Percentiles rank a stretch among this genome's conserved stretches.
Evolutionary conservation across 306 rosid species (phyloP).

Genomic region (Citrullus mucosospermus): DNA sequence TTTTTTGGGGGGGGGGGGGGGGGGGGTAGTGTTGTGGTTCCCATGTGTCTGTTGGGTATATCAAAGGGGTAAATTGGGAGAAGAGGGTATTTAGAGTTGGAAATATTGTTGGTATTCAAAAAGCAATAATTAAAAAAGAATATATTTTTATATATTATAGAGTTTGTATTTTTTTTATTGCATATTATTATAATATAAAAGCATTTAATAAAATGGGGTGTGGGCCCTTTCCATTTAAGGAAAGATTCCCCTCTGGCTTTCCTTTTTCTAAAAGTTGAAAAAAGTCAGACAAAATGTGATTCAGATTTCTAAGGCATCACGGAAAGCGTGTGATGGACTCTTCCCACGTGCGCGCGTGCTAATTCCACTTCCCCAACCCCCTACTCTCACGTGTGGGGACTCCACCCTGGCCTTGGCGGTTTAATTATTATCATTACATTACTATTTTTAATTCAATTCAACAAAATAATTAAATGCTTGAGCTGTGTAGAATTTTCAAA

Average conservation of each 20-base stretch:
- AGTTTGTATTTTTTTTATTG: background rate
- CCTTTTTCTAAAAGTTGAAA: background rate
- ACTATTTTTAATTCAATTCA: too few species aligned
- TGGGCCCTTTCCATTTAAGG: constrained; percentile 10
- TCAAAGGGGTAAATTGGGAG: background rate
- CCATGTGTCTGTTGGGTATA: background rate
- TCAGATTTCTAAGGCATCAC: constrained; percentile 1
- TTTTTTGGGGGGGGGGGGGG: background rate
- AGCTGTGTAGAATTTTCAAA: too few species aligned
- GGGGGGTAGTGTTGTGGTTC: background rate
- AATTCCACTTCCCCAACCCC: background rate
- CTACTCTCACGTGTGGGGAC: background rate
- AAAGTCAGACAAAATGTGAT: background rate
- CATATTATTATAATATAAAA: background rate
- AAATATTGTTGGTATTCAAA: background rate
- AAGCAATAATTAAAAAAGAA: background rate
- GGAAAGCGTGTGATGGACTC: background rate
- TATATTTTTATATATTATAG: too few species aligned
- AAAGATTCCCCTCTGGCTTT: background rate
- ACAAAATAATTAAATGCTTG: too few species aligned
- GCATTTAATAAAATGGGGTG: background rate
- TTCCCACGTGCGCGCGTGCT: background rate
- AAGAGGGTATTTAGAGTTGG: background rate
- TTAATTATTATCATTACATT: background rate
- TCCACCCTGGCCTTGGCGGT: background rate